Evolutionary conservation across 192 early-diverging fungal species (phyloP), one percentile per base, ranked within the genome.

Genomic region (Coemansia sp.): DNA sequence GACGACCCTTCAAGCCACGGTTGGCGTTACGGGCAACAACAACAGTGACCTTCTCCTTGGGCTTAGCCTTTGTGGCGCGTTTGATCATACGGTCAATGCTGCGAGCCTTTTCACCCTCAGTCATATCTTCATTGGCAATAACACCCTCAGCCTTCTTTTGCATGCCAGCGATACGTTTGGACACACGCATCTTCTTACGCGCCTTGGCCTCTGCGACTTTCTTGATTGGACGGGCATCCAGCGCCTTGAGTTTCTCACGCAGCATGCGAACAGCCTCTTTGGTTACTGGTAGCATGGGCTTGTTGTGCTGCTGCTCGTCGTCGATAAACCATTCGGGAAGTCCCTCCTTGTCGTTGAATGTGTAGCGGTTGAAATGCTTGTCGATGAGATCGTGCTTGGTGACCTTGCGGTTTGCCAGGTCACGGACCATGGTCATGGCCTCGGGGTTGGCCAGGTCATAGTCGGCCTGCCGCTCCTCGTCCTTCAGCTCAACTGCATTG

Each of bases 161-260:
- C 47, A 91, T 74, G 60, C 90, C 90, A 41, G 83, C 83, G 17
- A 97, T 47, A 30, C 85, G 83, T 57, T 87, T 83, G 19, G 82
- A 67, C 1, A 82, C 81, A 49, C 87, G 80, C 64, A 90, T 76
- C 85, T 95, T 91, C 81, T 99, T 96, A 43, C 97, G 81, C 35
- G 90, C 93, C 75, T 94, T 97, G 37, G 97, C 97, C 78, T 99
- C 97, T 9, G 93, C 94, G 28, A 99, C 87, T 83, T 97, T 99
- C 72, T 99, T 99, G 73, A 99, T 99, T 17, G 97, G 94, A 19
- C 95, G 88, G 3, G 93, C 97, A 67, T 99, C 87, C 56, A 99
- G 78, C 17, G 90, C 93, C 72, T 82, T 83, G 46, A 92, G 79
- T 52, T 86, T 83, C 38, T 93, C 85, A 52, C 79, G 71, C 52